These are phyloP conservation scores for Neurospora sp. DNA, from an alignment of 495 filamentous ascomycete species.

Conservation along the genomic window DNA sequence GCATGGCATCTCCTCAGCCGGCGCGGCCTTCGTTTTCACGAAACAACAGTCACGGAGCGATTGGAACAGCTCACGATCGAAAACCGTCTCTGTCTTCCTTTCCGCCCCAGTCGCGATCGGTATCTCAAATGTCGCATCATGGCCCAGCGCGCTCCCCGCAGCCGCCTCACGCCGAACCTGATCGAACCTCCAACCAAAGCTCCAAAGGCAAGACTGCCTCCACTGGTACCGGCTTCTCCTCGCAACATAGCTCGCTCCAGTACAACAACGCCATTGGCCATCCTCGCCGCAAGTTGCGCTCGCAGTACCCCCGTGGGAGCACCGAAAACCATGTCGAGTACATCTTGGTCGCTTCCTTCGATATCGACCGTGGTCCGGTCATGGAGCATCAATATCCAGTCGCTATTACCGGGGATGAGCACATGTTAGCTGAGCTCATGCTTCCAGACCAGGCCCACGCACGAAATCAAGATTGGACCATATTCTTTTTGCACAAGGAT, in stretches of 20 bases:
- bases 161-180: slow-evolving; percentile 32
- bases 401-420: slow-evolving; percentile 91
- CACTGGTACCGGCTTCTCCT: slow-evolving; percentile 37
- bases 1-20: background rate
- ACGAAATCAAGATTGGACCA: slow-evolving; percentile 95
- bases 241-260: slow-evolving; percentile 43
- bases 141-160: slow-evolving; percentile 37
- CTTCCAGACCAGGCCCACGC: slow-evolving; percentile 94
- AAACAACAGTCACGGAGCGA: slow-evolving; percentile 4
- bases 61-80: slow-evolving; percentile 21
- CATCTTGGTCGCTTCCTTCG: slow-evolving; percentile 96
- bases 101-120: slow-evolving; percentile 43
- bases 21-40: slow-evolving; percentile 5
- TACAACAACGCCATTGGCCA: slow-evolving; percentile 29
- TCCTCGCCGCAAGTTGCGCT: slow-evolving; percentile 48
- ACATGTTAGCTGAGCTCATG: slow-evolving; percentile 98
- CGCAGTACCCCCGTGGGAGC: slow-evolving; percentile 74
- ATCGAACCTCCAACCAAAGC: slow-evolving; percentile 43
- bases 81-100: slow-evolving; percentile 48
- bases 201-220: slow-evolving; percentile 48
- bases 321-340: slow-evolving; percentile 95
- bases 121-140: slow-evolving; percentile 39
- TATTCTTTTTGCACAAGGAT: slow-evolving; percentile 97
- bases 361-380: slow-evolving; percentile 88
- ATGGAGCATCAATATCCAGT: slow-evolving; percentile 98